These are phyloP conservation scores for Leccinum rimulosum DNA, from an alignment of 768 basidiomycete genomes.

Conservation along the genomic window DNA sequence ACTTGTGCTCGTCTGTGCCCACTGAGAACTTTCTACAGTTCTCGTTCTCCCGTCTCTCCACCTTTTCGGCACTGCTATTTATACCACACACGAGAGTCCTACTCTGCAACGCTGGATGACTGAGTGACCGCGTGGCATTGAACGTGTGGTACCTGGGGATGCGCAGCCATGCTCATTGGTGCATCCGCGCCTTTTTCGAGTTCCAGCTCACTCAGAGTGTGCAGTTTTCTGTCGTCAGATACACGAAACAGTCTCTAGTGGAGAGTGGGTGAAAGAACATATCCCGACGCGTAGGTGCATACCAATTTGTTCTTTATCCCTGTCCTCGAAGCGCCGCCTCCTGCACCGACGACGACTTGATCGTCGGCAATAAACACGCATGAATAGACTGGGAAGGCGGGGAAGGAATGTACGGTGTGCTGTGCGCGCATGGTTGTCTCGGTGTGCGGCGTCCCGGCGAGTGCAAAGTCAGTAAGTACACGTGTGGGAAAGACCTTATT, in stretches of 20 bases:
- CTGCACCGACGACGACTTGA: conserved; percentile 81
- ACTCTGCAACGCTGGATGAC: conserved; percentile 29
- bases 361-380: conserved; percentile 74
- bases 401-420: conserved; percentile 75
- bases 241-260: conserved; percentile 68
- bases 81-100: conserved; percentile 78
- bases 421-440: conserved; percentile 62
- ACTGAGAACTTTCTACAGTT: conserved; percentile 78
- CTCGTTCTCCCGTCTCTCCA: conserved; percentile 69
- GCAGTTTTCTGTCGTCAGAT: conserved; percentile 48
- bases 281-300: neutral
- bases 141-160: conserved; percentile 46
- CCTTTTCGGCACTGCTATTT: conserved; percentile 67
- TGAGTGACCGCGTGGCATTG: neutral
- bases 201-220: conserved; percentile 65
- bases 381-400: conserved; percentile 87
- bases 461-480: neutral
- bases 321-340: conserved; percentile 79
- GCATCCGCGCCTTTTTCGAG: conserved; percentile 84
- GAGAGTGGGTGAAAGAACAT: conserved; percentile 7
- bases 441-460: neutral
- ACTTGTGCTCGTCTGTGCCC: conserved; percentile 53
- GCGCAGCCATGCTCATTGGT: conserved; percentile 91
- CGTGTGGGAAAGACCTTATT: conserved; percentile 16
- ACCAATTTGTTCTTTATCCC: conserved; percentile 96